Base-by-base conservation (phyloP, 345 rosid species). In the Lumnitzera littorea region DNA sequence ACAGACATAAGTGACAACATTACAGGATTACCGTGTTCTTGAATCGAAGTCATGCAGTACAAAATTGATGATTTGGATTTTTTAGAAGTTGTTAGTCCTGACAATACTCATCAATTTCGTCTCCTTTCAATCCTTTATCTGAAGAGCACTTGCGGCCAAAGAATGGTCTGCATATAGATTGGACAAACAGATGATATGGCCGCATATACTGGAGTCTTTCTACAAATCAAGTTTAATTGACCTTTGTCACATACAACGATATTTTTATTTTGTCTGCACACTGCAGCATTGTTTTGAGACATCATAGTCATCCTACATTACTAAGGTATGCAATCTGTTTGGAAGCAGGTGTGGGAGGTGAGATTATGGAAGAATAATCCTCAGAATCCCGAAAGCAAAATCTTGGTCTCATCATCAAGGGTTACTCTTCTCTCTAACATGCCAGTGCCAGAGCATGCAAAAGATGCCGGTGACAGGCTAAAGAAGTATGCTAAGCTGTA, bases 341-440 rank as follows among this genome's bases (percentile, higher is more conserved):
- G 47, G 43, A 36, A 48, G 12, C 70, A 91, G 98, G 96, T 88
- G 6, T 92, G 98, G 98, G 94, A 92, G 68, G 94, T 87, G 29
- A 74, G 61, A 65, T 60, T 89, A 2, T 84, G 84, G 86, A 92
- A 87, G 77, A 63, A 74, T 4, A 68, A 72, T 59, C 76, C 77
- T 2, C 68, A 68, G 3, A 74, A 76, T 56, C 62, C 81, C 0
- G 76, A 77, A 46, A 73, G 15, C 49, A 81, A 61, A 62, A 53
- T 77, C 15, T 65, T 80, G 70, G 76, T 82, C 17, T 65, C 94
- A 6, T 79, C 94, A 12, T 79, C 96, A 13, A 70, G 85, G 72
- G 96, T 87, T 15, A 89, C 91, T 36, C 84, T 89, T 50, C 8
- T 85, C 12, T 73, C 83, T 70, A 89, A 87, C 80, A 52, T 92